Conservation (phyloP, 495 filamentous ascomycete genomes). For the Penicillium canescens region DNA sequence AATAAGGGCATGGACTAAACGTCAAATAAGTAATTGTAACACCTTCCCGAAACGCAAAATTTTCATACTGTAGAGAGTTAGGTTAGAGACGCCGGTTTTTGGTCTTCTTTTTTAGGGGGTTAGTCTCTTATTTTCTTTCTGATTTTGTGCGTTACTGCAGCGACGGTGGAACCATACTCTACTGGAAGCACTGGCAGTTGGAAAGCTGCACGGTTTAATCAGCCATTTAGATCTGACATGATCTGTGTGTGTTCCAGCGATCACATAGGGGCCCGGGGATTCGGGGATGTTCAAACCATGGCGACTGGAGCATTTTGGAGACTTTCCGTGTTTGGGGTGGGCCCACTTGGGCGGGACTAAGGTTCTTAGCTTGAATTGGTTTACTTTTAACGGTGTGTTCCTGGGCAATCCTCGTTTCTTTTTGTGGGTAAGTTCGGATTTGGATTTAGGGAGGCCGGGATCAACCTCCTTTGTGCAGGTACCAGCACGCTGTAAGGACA, state of each 20-base stretch:
- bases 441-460: too few species aligned
- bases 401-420: too few species aligned
- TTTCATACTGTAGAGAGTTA: not conserved
- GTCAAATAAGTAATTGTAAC: not conserved
- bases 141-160: conserved; percentile 7
- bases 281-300: not conserved
- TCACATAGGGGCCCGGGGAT: conserved; percentile 6
- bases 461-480: too few species aligned
- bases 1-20: not conserved
- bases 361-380: not conserved
- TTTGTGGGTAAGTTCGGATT: too few species aligned
- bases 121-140: too few species aligned
- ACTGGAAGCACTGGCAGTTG: not conserved
- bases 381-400: not conserved
- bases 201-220: too few species aligned
- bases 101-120: too few species aligned
- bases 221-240: conserved; percentile 7
- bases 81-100: too few species aligned
- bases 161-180: conserved; percentile 10
- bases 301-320: conserved; percentile 2
- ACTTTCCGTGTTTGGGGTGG: conserved; percentile 10
- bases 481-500: too few species aligned
- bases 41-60: conserved; percentile 8
- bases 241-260: conserved; percentile 4
- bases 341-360: not conserved